Base-by-base conservation (phyloP, 2,329 filamentous ascomycete species). In the Verticillium zaregamsianum region DNA sequence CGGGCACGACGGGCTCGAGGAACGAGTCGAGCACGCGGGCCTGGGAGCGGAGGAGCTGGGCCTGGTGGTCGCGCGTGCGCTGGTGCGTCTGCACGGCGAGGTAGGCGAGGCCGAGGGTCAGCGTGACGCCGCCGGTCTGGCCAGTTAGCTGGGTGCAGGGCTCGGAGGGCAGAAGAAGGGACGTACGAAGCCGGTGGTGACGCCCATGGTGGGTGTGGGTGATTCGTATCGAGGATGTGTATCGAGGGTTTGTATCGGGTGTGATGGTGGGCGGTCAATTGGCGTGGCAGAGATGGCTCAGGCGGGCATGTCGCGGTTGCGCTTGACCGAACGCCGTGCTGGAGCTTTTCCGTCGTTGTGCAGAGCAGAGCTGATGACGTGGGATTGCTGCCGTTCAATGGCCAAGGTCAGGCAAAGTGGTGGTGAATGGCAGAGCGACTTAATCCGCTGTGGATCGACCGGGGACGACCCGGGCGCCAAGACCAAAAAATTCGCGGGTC, bases 81-180 rank as follows among this genome's bases (percentile, higher is more conserved):
- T 88, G 85, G 77, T 93, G 90, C 23, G 89, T 79, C 70, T 89
- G 83, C 37, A 91, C 78, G 57, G 88, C 86, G 61, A 93, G 81
- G 76, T 92, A 93, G 69, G 91, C 85, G 63, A 90, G 71, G 54
- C 87, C 88, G 63, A 91, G 85, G 57, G 90, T 93, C 64, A 94
- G 80, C 66, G 90, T 90, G 61, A 92, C 85, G 67, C 91, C 90
- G 71, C 90, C 88, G 66, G 90, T 86, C 90, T 93, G 31, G 2
- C 11, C 8, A 37, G 31, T 45, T 32, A 25, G 45, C 25, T 17
- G 17, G 23, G 40, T 23, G 23, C 20, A 45, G 2, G 14, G 40
- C 45, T 65, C 45, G n/a, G n/a, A n/a, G n/a, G n/a, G 15, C 33
- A n/a, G 20, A 54, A 31, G 56, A 14, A n/a, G 58, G 59, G 59